These are phyloP conservation scores for Corymbia citriodora DNA, from an alignment of 441 rosid species.

Conservation along the genomic window DNA sequence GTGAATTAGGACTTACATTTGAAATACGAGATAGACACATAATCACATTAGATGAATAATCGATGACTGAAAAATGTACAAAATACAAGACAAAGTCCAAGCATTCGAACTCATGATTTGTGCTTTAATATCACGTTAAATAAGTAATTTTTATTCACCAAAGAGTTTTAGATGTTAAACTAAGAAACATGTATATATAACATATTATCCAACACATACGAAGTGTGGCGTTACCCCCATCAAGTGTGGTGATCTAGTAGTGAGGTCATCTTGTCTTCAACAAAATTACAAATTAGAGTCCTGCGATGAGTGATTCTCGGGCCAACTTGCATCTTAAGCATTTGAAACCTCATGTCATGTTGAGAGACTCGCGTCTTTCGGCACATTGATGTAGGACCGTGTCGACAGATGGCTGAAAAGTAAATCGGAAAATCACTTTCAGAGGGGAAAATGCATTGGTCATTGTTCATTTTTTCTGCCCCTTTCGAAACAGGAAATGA, in stretches of 20 bases:
- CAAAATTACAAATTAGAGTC: too few species aligned
- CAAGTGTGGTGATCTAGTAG: too few species aligned
- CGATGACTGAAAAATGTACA: rapidly evolving
- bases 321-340: too few species aligned
- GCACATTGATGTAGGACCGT: background rate
- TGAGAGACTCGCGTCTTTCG: too few species aligned
- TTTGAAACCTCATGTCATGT: too few species aligned
- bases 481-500: background rate
- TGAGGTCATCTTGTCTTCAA: too few species aligned
- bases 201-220: too few species aligned
- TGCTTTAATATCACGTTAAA: background rate
- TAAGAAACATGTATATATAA: background rate
- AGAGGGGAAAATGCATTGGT: background rate
- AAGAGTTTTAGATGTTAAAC: background rate
- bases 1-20: background rate
- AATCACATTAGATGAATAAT: background rate
- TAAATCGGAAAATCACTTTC: background rate
- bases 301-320: too few species aligned
- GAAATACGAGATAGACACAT: background rate
- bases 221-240: too few species aligned
- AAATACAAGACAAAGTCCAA: background rate
- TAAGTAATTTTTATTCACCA: background rate
- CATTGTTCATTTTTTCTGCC: background rate
- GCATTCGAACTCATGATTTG: background rate
- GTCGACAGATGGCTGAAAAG: background rate